Percentiles rank a stretch among this genome's conserved stretches.
phyloP scores from a whole-genome alignment of 495 filamentous ascomycete genomes.

The Annulohypoxylon bovei region DNA sequence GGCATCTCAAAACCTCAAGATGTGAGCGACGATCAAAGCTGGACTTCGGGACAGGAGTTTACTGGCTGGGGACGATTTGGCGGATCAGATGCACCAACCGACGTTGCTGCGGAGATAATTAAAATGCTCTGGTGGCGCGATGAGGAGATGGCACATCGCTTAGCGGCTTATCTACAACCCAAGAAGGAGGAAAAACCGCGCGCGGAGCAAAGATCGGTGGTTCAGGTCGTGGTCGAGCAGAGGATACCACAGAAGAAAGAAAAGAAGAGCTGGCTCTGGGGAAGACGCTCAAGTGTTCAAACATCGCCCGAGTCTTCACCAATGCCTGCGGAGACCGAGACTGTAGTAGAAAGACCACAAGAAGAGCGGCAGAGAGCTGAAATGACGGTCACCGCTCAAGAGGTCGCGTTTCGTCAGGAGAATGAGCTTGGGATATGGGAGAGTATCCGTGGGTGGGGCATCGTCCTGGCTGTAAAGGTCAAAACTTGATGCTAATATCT shows the following conservation, averaged over 20 bases:
- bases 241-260: constrained; percentile 43
- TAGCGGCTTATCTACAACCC: constrained; percentile 58
- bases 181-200: constrained; percentile 36
- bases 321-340: constrained; percentile 8
- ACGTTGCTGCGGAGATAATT: neutral
- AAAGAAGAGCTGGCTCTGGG: constrained; percentile 44
- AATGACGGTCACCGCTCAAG: constrained; percentile 58
- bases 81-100: neutral
- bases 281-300: constrained; percentile 27
- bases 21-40: constrained; percentile 30
- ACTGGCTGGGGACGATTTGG: constrained; percentile 56
- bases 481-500: constrained; percentile 13
- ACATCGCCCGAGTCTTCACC: constrained; percentile 6
- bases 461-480: constrained; percentile 55
- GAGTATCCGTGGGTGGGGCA: constrained; percentile 58
- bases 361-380: constrained; percentile 37
- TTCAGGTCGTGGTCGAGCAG: constrained; percentile 47
- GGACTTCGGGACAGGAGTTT: constrained; percentile 43
- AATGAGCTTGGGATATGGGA: constrained; percentile 65
- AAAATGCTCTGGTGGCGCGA: constrained; percentile 55
- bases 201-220: constrained; percentile 26
- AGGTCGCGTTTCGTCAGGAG: constrained; percentile 62
- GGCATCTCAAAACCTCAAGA: neutral
- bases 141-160: constrained; percentile 57
- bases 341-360: neutral